These are phyloP conservation scores for Grigorovia jiainica DNA, from an alignment of 805 yeast species.

Conservation along the genomic window DNA sequence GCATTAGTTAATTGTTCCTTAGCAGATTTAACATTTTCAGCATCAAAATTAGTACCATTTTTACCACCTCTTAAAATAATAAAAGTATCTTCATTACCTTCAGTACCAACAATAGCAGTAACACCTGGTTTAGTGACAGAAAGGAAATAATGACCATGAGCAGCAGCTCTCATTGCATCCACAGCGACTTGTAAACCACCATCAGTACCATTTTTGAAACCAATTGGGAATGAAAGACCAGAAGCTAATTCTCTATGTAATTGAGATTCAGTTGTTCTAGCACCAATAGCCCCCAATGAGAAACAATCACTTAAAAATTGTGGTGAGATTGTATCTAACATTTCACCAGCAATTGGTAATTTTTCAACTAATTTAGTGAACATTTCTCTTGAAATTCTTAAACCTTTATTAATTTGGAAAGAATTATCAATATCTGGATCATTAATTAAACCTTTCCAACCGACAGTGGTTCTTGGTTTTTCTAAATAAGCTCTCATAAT, in stretches of 20 bases:
- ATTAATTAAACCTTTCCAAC: conserved; percentile 97
- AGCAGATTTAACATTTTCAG: conserved; percentile 58
- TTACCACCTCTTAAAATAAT: conserved; percentile 95
- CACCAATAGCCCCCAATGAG: conserved; percentile 97
- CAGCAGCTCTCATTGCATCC: conserved; percentile 88
- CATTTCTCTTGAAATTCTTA: conserved; percentile 78
- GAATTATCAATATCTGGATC: conserved; percentile 94
- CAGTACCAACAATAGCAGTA: conserved; percentile 92
- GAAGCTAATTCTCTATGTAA: conserved; percentile 95
- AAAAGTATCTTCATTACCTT: conserved; percentile 85
- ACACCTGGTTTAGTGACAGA: conserved; percentile 94
- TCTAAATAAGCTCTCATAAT: conserved; percentile 97
- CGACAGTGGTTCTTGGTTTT: conserved; percentile 97
- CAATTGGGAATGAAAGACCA: conserved; percentile 94
- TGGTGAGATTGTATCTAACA: conserved; percentile 96
- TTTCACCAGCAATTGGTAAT: conserved; percentile 92
- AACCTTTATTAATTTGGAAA: conserved; percentile 90
- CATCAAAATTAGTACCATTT: conserved; percentile 82
- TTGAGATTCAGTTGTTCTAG: conserved; percentile 97
- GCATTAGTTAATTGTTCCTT: conserved; percentile 48
- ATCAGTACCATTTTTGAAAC: conserved; percentile 97
- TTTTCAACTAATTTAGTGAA: conserved; percentile 73
- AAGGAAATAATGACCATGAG: conserved; percentile 88
- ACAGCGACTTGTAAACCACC: conserved; percentile 90
- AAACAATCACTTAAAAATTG: conserved; percentile 88